Evolutionary conservation across 2,329 filamentous ascomycete species (phyloP), one percentile per base, ranked within the genome.

Genomic region (Zymoseptoria passerinii): DNA sequence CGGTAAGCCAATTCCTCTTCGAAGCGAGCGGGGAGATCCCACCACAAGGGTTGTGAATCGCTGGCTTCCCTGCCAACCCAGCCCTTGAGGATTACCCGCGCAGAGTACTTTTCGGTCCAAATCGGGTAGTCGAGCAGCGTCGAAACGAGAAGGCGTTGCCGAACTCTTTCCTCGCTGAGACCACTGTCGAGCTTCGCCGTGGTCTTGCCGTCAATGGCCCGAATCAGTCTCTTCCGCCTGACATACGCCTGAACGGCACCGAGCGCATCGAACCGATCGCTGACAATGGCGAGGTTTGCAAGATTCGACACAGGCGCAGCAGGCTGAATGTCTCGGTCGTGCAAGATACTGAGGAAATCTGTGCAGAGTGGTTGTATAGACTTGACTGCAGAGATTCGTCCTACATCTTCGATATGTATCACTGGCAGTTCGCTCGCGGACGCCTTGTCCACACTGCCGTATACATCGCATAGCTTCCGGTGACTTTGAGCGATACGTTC

Each of bases 181-280:
- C 69, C 62, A 60, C 63, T 56, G 53, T 74, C 52, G 48, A 65
- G 59, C 58, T 79, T 76, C 53, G 74, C 65, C 55, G 77, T 75
- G 48, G 71, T 70, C 64, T 75, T 79, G 13, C 71, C 71, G 58
- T 79, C 78, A 5, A 78, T 68, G 18, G 71, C 59, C 40, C 73
- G 68, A 19, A 78, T 60, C 28, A 74, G 71, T 63, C 75, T 77
- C 66, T 73, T 76, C 54, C 70, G 70, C 52, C 77, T 77, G 18
- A 87, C 71, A 62, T 83, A 82, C 52, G 75, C 76, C 8, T 81
- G 76, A 1, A 90, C 78, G 9, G 77, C 70, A 2, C 76, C 70
- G 1, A 83, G 73, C 60, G 85, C 87, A 73, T 87, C 85, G 72
- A 90, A 91, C 50, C 86, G 82, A 71, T 91, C 88, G 8, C 87